Conservation (phyloP, 768 basidiomycete species). For the Tricholoma saponaceum region DNA sequence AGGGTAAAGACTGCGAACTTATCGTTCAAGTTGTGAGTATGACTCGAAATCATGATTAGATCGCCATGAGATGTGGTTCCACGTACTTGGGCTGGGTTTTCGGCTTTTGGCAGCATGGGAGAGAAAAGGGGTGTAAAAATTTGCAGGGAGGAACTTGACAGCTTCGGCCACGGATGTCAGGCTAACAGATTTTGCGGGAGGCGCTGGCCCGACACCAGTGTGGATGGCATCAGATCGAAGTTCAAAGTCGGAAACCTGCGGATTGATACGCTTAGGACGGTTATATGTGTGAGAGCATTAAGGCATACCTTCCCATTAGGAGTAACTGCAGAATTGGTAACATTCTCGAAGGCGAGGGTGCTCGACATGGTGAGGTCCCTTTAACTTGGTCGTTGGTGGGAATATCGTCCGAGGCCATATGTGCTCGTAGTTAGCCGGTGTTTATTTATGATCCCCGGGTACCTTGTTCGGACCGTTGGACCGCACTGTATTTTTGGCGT, state of each 20-base stretch:
- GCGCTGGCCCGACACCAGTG: neutral
- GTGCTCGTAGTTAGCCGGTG: neutral
- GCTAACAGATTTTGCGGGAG: neutral
- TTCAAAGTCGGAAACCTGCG: neutral
- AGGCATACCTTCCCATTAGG: slow-evolving; percentile 6
- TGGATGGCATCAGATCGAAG: slow-evolving; percentile 2
- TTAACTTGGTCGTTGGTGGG: neutral
- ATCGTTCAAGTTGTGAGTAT: neutral
- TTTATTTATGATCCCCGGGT: neutral
- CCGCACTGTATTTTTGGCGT: no score
- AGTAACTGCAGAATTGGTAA: slow-evolving; percentile 2
- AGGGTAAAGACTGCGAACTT: slow-evolving; percentile 69
- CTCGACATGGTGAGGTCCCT: neutral
- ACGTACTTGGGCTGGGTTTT: slow-evolving; percentile 61
- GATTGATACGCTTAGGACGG: neutral
- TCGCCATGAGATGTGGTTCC: no score
- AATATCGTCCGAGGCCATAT: neutral
- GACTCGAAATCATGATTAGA: slow-evolving; percentile 1
- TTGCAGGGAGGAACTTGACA: slow-evolving; percentile 40
- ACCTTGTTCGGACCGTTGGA: no score
- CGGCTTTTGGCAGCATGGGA: slow-evolving; percentile 59
- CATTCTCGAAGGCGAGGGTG: neutral
- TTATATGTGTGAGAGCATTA: neutral
- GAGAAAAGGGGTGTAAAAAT: slow-evolving; percentile 56
- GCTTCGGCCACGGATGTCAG: neutral